Evolutionary conservation across 2,329 filamentous ascomycete species (phyloP).

Genomic region (Xylaria sp.): DNA sequence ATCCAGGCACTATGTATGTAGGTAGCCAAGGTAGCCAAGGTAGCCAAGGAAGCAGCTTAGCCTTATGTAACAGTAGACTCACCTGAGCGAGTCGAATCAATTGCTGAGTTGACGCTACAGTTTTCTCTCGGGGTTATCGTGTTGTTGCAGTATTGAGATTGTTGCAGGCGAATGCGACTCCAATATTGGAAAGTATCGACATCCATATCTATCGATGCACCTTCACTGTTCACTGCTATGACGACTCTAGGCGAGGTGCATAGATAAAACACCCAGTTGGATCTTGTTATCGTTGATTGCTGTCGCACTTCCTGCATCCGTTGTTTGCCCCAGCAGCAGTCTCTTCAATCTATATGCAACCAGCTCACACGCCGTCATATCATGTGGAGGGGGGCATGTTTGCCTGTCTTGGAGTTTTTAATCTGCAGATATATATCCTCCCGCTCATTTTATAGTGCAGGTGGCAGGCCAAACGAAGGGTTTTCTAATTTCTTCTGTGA

Average conservation of each 20-base stretch:
- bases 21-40: not conserved
- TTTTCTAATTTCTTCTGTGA: slow-evolving; percentile 25
- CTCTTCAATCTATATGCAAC: slow-evolving; percentile 24
- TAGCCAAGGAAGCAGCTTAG: not conserved
- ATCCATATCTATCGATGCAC: not conserved
- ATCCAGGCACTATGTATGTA: not conserved
- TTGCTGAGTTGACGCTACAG: not conserved
- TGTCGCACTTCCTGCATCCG: not conserved
- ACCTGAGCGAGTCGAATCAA: not conserved
- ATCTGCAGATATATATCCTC: slow-evolving; percentile 26
- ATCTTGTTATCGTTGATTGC: not conserved
- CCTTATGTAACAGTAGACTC: slow-evolving; percentile 9
- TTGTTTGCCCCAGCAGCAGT: slow-evolving; percentile 8
- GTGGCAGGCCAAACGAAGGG: slow-evolving; percentile 19
- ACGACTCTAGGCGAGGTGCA: slow-evolving; percentile 10
- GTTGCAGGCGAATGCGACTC: slow-evolving; percentile 14
- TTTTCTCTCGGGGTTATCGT: not conserved
- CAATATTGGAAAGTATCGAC: slow-evolving; percentile 16
- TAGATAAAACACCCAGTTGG: not conserved
- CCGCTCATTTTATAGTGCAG: slow-evolving; percentile 2
- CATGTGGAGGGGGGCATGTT: not conserved
- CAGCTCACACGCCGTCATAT: slow-evolving; percentile 15
- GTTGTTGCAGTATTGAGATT: slow-evolving; percentile 14
- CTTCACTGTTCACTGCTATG: not conserved
- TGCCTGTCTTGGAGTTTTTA: slow-evolving; percentile 4